A percentile compares a stretch with the other conserved stretches of the same genome.
Evolutionary conservation across 2,329 filamentous ascomycete genomes (phyloP).

Genomic region (Calonectria multiphialidica): DNA sequence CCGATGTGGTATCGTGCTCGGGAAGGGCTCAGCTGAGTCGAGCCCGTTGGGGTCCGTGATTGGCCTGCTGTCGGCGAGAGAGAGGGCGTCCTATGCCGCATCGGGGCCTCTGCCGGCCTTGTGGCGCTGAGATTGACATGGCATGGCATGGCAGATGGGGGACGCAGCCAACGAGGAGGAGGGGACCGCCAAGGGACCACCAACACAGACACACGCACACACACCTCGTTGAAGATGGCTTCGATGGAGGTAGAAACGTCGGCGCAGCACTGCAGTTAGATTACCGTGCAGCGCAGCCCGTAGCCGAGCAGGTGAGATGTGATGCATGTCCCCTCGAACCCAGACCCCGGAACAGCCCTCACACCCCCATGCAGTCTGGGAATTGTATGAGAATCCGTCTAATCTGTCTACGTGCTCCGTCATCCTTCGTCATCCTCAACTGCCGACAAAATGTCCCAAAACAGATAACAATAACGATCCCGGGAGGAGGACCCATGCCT

Average conservation of each 20-base stretch:
- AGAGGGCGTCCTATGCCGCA: constrained; percentile 31
- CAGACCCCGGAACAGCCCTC: neutral
- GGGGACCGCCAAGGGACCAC: neutral
- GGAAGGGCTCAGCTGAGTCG: constrained; percentile 40
- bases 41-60: constrained; percentile 29
- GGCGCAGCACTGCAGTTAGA: neutral
- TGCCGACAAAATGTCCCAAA: neutral
- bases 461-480: neutral
- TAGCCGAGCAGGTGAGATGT: neutral
- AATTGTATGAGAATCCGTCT: neutral
- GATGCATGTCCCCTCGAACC: neutral
- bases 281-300: constrained; percentile 4
- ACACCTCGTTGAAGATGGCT: constrained; percentile 9
- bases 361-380: neutral
- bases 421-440: neutral
- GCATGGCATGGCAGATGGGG: constrained; percentile 11
- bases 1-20: constrained; percentile 21
- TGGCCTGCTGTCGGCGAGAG: constrained; percentile 21
- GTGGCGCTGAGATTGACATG: constrained; percentile 21
- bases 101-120: constrained; percentile 30
- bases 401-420: neutral
- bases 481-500: neutral
- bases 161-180: constrained; percentile 12
- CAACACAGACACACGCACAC: no score
- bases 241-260: constrained; percentile 12